Conservation (phyloP, 1,284 basidiomycete genomes). For the Stereum hirsutum region DNA sequence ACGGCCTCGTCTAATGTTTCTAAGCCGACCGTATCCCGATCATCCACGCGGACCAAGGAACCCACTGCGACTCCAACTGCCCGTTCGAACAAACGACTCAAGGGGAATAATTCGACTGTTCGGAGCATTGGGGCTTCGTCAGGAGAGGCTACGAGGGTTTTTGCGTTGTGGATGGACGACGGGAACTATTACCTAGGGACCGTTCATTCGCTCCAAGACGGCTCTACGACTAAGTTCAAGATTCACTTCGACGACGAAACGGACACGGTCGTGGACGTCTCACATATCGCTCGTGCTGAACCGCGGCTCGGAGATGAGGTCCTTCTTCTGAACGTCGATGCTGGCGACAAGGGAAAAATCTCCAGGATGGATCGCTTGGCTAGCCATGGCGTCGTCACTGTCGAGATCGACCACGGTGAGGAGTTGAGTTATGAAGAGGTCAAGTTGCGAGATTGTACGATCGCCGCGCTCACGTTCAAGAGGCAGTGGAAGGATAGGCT, state of each 20-base stretch:
- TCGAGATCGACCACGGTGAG: conserved; percentile 30
- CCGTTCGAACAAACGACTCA: conserved; percentile 15
- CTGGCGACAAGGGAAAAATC: conserved; percentile 21
- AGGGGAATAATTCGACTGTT: conserved; percentile 1
- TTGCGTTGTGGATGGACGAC: conserved; percentile 55
- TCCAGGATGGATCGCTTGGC: too few species aligned
- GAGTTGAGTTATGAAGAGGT: conserved; percentile 18
- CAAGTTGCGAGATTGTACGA: conserved; percentile 28
- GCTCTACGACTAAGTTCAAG: conserved; percentile 23
- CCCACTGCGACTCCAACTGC: conserved; percentile 18
- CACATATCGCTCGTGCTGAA: conserved; percentile 43
- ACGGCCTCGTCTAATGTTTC: conserved; percentile 14
- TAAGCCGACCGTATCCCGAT: conserved; percentile 14
- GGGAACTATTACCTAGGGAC: conserved; percentile 54
- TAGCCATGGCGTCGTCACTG: conserved; percentile 24
- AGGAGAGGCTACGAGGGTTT: conserved; percentile 40
- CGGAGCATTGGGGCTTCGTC: conserved; percentile 8
- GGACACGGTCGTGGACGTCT: conserved; percentile 33
- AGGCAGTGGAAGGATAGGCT: conserved; percentile 45
- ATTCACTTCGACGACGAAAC: conserved; percentile 57
- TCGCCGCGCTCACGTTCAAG: conserved; percentile 37
- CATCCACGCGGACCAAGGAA: conserved; percentile 20
- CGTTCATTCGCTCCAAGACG: conserved; percentile 26
- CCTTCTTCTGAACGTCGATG: conserved; percentile 23
- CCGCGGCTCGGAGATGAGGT: conserved; percentile 49